These are phyloP conservation scores for Tardiomyces depauwii DNA, from an alignment of 1,139 yeast species.

Conservation along the genomic window DNA sequence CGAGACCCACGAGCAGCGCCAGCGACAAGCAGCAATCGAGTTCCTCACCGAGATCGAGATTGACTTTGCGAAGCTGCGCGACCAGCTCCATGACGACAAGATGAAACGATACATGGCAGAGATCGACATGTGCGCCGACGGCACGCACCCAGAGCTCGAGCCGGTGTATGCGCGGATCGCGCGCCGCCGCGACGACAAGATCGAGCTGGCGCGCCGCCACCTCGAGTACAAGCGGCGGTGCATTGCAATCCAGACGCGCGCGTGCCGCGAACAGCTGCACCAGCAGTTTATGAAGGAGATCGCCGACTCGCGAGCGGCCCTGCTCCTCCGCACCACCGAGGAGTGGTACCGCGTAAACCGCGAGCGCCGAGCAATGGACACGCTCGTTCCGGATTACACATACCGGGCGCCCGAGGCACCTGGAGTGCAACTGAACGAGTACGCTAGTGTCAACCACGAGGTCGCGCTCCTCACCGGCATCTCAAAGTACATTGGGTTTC, in stretches of 20 bases:
- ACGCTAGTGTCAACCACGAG: constrained; percentile 45
- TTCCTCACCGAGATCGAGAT: constrained; percentile 69
- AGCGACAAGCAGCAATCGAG: constrained; percentile 50
- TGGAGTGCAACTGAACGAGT: constrained; percentile 38
- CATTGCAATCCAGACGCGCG: constrained; percentile 70
- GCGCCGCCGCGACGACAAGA: constrained; percentile 55
- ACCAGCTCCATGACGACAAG: constrained; percentile 43
- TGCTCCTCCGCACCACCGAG: constrained; percentile 67
- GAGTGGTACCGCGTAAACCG: constrained; percentile 88
- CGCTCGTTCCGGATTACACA: constrained; percentile 42
- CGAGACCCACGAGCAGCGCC: constrained; percentile 18
- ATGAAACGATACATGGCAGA: constrained; percentile 68
- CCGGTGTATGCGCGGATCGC: constrained; percentile 60
- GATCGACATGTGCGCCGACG: constrained; percentile 74
- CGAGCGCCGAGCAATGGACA: constrained; percentile 80
- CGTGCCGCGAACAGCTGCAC: constrained; percentile 69
- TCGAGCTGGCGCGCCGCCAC: constrained; percentile 54
- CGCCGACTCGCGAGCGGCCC: constrained; percentile 53
- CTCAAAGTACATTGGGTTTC: constrained; percentile 48
- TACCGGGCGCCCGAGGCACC: constrained; percentile 22
- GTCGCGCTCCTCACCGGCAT: constrained; percentile 48
- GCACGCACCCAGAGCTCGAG: constrained; percentile 79
- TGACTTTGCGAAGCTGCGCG: constrained; percentile 77
- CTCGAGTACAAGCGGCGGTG: constrained; percentile 66
- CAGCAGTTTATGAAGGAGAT: constrained; percentile 68